Conservation (phyloP, 176 grass and related monocot genomes). For the Calamus simplicifolius region DNA sequence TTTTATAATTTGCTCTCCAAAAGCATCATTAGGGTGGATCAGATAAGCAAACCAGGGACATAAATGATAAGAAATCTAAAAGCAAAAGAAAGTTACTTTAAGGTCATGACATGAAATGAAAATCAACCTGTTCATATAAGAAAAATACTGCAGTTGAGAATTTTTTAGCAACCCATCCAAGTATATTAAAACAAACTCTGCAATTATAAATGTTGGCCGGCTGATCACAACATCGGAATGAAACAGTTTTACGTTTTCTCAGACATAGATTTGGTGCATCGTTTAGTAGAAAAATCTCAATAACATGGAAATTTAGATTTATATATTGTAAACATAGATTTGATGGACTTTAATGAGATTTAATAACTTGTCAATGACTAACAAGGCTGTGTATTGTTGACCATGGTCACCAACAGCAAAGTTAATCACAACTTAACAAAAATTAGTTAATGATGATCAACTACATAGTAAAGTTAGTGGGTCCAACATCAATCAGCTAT, state of each 20-base stretch:
- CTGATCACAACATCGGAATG: constrained; percentile 62
- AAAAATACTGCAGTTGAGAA: constrained; percentile 79
- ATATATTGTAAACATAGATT: neutral
- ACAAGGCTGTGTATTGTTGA: too few relatives aligned
- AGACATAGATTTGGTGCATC: neutral
- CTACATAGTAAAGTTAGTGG: too few relatives aligned
- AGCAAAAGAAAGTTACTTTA: too few relatives aligned
- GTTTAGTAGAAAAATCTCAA: neutral
- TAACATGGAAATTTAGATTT: neutral
- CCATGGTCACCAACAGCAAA: too few relatives aligned
- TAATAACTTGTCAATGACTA: too few relatives aligned
- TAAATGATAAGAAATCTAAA: too few relatives aligned
- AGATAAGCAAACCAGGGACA: constrained; percentile 30
- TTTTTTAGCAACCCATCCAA: constrained; percentile 74
- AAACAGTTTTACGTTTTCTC: constrained; percentile 13
- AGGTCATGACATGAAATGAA: neutral
- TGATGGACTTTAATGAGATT: too few relatives aligned
- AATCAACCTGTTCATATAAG: constrained; percentile 84
- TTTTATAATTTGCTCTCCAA: constrained; percentile 97
- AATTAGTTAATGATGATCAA: too few relatives aligned
- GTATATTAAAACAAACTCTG: constrained; percentile 98
- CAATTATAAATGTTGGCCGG: constrained; percentile 99
- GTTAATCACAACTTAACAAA: too few relatives aligned
- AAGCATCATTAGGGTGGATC: constrained; percentile 97
- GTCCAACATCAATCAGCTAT: too few relatives aligned